Percentiles rank a stretch among this genome's conserved stretches.
Conservation (phyloP, 1,284 basidiomycete genomes). For the Phlebopus sp. region DNA sequence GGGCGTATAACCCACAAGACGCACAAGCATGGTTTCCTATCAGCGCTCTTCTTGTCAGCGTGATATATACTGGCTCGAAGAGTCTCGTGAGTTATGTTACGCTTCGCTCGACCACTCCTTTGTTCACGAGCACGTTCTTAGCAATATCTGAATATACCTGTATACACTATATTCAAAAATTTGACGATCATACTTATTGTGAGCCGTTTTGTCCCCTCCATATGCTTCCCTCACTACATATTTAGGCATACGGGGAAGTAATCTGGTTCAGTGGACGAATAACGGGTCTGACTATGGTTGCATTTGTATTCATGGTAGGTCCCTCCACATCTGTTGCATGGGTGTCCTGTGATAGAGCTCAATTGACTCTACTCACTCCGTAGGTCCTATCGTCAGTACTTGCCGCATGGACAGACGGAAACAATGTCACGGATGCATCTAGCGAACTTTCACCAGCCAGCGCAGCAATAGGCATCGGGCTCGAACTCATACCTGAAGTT, state of each 20-base stretch:
- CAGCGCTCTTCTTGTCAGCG: conserved; percentile 86
- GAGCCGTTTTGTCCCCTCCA: conserved; percentile 29
- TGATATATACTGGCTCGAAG: conserved; percentile 99
- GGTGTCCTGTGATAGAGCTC: background rate
- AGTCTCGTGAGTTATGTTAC: conserved; percentile 69
- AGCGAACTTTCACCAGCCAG: conserved; percentile 39
- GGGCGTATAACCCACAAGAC: conserved; percentile 81
- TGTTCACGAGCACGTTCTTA: conserved; percentile 31
- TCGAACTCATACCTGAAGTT: conserved; percentile 46
- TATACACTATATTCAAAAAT: conserved; percentile 99
- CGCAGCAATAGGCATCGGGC: conserved; percentile 37
- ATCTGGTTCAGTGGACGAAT: conserved; percentile 94
- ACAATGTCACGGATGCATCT: conserved; percentile 45
- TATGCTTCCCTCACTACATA: conserved; percentile 7
- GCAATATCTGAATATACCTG: conserved; percentile 92
- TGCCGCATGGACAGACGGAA: conserved; percentile 93
- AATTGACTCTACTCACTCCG: background rate
- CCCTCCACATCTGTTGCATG: background rate
- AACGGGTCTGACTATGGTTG: conserved; percentile 83
- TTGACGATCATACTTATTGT: conserved; percentile 98
- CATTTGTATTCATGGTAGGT: conserved; percentile 90
- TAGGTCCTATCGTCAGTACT: conserved; percentile 93
- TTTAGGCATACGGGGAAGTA: conserved; percentile 92
- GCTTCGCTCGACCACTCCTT: background rate
- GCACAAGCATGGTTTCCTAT: conserved; percentile 95